A percentile compares a stretch with the other conserved stretches of the same genome.
Conservation (phyloP, 306 rosid genomes). For the Senna tora region DNA sequence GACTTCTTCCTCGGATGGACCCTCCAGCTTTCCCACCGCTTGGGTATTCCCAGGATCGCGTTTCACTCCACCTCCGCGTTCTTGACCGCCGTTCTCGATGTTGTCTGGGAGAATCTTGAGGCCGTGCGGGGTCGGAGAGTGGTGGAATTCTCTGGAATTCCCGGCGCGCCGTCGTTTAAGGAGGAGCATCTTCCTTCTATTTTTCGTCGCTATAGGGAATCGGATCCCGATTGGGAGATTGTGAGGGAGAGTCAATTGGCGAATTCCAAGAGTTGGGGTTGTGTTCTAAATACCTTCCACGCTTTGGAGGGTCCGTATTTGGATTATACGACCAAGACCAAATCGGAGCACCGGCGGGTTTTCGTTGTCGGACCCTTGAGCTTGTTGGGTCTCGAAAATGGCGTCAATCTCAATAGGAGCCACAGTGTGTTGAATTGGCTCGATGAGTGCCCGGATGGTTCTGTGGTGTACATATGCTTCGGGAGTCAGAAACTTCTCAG, state of each 20-base stretch:
- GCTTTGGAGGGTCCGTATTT: conserved; percentile 45
- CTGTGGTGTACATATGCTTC: conserved; percentile 58
- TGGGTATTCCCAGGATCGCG: conserved; percentile 12
- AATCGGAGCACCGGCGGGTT: conserved; percentile 34
- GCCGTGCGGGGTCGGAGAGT: conserved; percentile 6
- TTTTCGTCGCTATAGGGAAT: conserved; percentile 1
- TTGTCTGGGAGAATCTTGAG: conserved; percentile 24
- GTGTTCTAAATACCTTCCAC: conserved; percentile 42
- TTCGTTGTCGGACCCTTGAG: conserved; percentile 51
- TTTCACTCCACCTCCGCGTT: conserved; percentile 30
- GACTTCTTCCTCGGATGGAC: conserved; percentile 31
- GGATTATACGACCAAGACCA: conserved; percentile 30
- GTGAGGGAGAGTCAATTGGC: conserved; percentile 33
- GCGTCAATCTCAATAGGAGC: not conserved
- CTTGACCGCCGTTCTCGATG: conserved; percentile 4
- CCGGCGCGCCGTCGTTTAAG: conserved; percentile 43
- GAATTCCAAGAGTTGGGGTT: conserved; percentile 48
- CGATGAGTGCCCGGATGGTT: conserved; percentile 48
- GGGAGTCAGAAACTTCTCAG: conserved; percentile 60
- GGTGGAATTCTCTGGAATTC: conserved; percentile 40
- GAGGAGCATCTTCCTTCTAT: conserved; percentile 45
- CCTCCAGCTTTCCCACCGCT: not conserved
- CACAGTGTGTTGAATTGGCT: conserved; percentile 46
- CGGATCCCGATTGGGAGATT: conserved; percentile 39
- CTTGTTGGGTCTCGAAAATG: not conserved